phyloP scores from a whole-genome alignment of 2,329 filamentous ascomycete species.

The Epichloe typhina region DNA sequence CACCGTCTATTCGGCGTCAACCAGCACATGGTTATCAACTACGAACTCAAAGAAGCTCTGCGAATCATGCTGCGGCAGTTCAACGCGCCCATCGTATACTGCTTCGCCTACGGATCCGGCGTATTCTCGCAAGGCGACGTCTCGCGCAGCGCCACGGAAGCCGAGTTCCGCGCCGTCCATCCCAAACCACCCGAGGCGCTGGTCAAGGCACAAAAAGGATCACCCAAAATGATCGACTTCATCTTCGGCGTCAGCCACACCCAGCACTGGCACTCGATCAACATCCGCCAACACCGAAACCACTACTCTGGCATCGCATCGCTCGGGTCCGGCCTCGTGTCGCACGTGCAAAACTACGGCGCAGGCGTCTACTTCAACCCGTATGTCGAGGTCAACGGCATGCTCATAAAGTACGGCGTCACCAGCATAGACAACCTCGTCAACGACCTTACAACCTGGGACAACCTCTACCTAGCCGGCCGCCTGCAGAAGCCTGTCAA shows the following conservation, averaged over 20 bases:
- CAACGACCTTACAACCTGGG: conserved; percentile 77
- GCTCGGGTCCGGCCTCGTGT: conserved; percentile 74
- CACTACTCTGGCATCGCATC: conserved; percentile 83
- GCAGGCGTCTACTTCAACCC: conserved; percentile 98
- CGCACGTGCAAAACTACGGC: conserved; percentile 78
- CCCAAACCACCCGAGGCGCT: conserved; percentile 72
- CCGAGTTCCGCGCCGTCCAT: conserved; percentile 53
- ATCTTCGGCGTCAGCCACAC: conserved; percentile 91
- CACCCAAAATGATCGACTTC: conserved; percentile 96
- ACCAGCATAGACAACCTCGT: conserved; percentile 88
- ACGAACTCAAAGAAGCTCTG: conserved; percentile 85
- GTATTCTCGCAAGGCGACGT: conserved; percentile 70
- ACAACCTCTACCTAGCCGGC: conserved; percentile 90
- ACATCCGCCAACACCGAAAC: conserved; percentile 73
- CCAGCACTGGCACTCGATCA: conserved; percentile 94
- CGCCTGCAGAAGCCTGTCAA: conserved; percentile 96
- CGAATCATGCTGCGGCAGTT: conserved; percentile 85
- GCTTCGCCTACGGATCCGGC: conserved; percentile 93
- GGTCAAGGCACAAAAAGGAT: conserved; percentile 70
- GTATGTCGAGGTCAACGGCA: conserved; percentile 86
- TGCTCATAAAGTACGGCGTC: conserved; percentile 94
- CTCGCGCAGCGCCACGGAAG: conserved; percentile 40
- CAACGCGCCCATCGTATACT: conserved; percentile 84
- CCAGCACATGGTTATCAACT: conserved; percentile 90
- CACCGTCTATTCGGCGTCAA: conserved; percentile 70